Percentiles rank a stretch among this genome's conserved stretches.
Conservation (phyloP, 1,284 basidiomycete species). For the Fereydounia khargensis region DNA sequence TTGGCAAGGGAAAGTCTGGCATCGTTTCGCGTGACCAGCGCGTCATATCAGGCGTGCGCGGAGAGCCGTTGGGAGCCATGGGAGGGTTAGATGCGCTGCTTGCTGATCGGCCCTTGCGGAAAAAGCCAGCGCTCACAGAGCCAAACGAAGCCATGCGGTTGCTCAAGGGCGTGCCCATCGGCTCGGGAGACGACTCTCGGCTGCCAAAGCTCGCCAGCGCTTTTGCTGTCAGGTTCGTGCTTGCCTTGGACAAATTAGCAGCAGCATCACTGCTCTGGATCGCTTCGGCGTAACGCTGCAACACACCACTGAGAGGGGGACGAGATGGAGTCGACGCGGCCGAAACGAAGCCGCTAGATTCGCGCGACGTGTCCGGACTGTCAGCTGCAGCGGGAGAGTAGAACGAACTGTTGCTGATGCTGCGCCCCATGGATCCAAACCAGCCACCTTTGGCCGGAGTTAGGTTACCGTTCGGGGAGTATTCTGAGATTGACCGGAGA, state of each 20-base stretch:
- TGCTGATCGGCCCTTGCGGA: slow-evolving; percentile 9
- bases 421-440: slow-evolving; percentile 15
- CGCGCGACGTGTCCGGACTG: slow-evolving; percentile 12
- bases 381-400: neutral
- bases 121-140: slow-evolving; percentile 24
- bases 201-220: slow-evolving; percentile 40
- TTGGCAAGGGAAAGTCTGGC: slow-evolving; percentile 47
- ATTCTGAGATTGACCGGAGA: too few species aligned
- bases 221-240: slow-evolving; percentile 51
- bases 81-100: slow-evolving; percentile 10
- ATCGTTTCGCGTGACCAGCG: slow-evolving; percentile 41
- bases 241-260: slow-evolving; percentile 49
- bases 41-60: slow-evolving; percentile 23
- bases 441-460: slow-evolving; percentile 20
- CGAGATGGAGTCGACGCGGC: slow-evolving; percentile 19
- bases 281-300: slow-evolving; percentile 44
- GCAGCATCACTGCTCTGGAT: slow-evolving; percentile 52
- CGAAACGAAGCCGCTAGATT: slow-evolving; percentile 5
- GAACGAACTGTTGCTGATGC: neutral
- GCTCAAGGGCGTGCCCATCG: too few species aligned
- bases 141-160: slow-evolving; percentile 19
- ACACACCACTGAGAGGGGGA: slow-evolving; percentile 15
- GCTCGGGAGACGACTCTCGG: slow-evolving; percentile 28
- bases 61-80: slow-evolving; percentile 10
- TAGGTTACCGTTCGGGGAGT: neutral